phyloP scores from a whole-genome alignment of 768 basidiomycete species.

The Podaxis sp. region DNA sequence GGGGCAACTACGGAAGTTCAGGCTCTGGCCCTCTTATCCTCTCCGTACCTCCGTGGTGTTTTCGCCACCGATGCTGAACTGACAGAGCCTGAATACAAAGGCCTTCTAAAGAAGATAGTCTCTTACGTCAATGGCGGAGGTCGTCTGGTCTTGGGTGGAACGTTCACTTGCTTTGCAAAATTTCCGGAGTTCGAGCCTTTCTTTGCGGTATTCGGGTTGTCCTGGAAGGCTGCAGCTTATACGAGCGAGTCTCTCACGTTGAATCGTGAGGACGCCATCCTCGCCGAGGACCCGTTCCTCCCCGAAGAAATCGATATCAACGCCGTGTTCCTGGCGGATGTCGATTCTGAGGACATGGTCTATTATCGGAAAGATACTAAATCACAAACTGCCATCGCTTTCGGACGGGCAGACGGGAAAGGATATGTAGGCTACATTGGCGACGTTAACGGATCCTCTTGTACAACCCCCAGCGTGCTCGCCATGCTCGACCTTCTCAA shows the following conservation, averaged over 20 bases:
- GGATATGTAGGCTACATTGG: slow-evolving; percentile 35
- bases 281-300: slow-evolving; percentile 17
- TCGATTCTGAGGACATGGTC: slow-evolving; percentile 22
- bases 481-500: slow-evolving; percentile 30
- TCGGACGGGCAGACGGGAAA: slow-evolving; percentile 20
- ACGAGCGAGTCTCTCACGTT: slow-evolving; percentile 17
- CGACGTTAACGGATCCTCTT: slow-evolving; percentile 28
- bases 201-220: slow-evolving; percentile 21
- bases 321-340: slow-evolving; percentile 24
- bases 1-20: slow-evolving; percentile 15
- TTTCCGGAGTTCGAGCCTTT: slow-evolving; percentile 19
- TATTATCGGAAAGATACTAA: slow-evolving; percentile 20
- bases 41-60: slow-evolving; percentile 26
- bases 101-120: slow-evolving; percentile 23
- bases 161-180: slow-evolving; percentile 21
- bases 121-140: slow-evolving; percentile 28
- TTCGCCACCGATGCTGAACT: slow-evolving; percentile 28
- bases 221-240: slow-evolving; percentile 19
- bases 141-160: slow-evolving; percentile 27
- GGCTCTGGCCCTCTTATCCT: slow-evolving; percentile 22
- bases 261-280: slow-evolving; percentile 10
- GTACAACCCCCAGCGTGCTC: slow-evolving; percentile 26
- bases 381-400: slow-evolving; percentile 27
- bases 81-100: slow-evolving; percentile 17
- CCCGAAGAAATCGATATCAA: slow-evolving; percentile 26